Percentiles rank a stretch among this genome's conserved stretches.
phyloP scores from a whole-genome alignment of 2,329 filamentous ascomycete genomes.

The Hypoxylon sp. region DNA sequence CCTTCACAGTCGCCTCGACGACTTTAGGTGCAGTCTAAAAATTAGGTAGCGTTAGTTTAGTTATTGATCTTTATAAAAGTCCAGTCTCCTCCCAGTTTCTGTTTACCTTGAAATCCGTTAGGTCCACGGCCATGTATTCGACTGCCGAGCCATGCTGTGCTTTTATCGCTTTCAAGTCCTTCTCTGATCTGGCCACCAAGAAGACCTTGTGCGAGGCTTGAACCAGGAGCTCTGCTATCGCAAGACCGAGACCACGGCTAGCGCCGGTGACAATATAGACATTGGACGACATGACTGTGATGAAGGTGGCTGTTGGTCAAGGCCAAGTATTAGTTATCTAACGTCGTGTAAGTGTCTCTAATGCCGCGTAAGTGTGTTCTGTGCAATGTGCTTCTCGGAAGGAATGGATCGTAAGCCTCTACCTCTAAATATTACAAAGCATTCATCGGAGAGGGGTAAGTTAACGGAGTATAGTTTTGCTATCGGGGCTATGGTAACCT shows the following conservation, averaged over 20 bases:
- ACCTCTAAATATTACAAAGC: background rate
- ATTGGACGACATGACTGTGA: conserved; percentile 58
- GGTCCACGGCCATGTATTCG: conserved; percentile 63
- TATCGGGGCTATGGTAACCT: too few relatives aligned
- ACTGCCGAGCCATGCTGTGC: conserved; percentile 61
- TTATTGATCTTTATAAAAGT: background rate
- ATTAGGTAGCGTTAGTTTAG: conserved; percentile 9
- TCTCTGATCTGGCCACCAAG: conserved; percentile 62
- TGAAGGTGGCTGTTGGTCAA: too few relatives aligned
- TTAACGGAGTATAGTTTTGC: too few relatives aligned
- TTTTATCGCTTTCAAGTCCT: conserved; percentile 60
- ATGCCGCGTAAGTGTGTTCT: too few relatives aligned
- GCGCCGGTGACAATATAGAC: conserved; percentile 74
- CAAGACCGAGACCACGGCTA: conserved; percentile 68
- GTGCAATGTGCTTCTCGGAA: too few relatives aligned
- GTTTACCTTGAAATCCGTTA: conserved; percentile 60
- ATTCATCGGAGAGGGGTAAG: too few relatives aligned
- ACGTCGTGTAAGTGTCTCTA: too few relatives aligned
- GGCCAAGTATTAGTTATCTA: too few relatives aligned
- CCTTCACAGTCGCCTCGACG: conserved; percentile 68
- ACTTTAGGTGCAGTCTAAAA: conserved; percentile 65
- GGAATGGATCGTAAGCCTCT: too few relatives aligned
- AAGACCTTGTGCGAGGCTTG: conserved; percentile 64
- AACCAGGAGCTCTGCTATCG: conserved; percentile 61
- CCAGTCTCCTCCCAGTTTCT: background rate